phyloP scores from a whole-genome alignment of 495 filamentous ascomycete genomes.

The Aspergillus carlsbadensis region DNA sequence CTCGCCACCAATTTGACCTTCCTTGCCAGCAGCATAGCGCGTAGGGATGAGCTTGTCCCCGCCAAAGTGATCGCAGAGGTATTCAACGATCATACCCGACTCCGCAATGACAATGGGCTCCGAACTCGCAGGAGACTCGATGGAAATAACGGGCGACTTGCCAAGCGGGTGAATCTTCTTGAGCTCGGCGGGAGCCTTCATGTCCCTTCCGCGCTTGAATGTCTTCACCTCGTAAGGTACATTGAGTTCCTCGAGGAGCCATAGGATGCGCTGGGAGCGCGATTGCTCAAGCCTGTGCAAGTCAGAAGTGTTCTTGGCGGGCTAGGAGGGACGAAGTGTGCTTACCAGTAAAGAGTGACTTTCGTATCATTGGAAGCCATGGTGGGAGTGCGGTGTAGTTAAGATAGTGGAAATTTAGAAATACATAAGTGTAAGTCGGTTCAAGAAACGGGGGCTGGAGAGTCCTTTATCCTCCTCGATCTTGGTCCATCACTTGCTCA shows the following conservation, averaged over 20 bases:
- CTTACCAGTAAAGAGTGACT: slow-evolving; percentile 75
- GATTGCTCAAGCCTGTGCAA: slow-evolving; percentile 38
- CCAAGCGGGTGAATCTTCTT: slow-evolving; percentile 80
- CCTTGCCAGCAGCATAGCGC: slow-evolving; percentile 51
- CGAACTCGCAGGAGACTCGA: slow-evolving; percentile 46
- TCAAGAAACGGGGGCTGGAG: background rate
- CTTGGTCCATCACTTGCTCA: background rate
- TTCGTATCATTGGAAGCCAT: slow-evolving; percentile 52
- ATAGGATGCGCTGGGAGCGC: slow-evolving; percentile 81
- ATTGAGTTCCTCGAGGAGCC: slow-evolving; percentile 85
- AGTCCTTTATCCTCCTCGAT: background rate
- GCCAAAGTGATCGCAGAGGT: slow-evolving; percentile 72
- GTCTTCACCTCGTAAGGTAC: slow-evolving; percentile 73
- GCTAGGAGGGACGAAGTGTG: background rate
- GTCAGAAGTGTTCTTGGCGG: background rate
- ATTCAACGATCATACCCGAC: slow-evolving; percentile 76
- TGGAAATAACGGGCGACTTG: slow-evolving; percentile 72
- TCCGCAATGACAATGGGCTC: slow-evolving; percentile 73
- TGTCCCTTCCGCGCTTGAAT: slow-evolving; percentile 62
- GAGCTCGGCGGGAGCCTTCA: slow-evolving; percentile 68
- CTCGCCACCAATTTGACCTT: slow-evolving; percentile 62
- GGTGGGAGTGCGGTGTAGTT: background rate
- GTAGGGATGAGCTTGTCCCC: slow-evolving; percentile 58
- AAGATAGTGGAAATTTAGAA: too few relatives aligned
- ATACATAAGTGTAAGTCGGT: background rate